Evolutionary conservation across 73 alveolate species (phyloP).

Genomic region (Urostyla sp.): DNA sequence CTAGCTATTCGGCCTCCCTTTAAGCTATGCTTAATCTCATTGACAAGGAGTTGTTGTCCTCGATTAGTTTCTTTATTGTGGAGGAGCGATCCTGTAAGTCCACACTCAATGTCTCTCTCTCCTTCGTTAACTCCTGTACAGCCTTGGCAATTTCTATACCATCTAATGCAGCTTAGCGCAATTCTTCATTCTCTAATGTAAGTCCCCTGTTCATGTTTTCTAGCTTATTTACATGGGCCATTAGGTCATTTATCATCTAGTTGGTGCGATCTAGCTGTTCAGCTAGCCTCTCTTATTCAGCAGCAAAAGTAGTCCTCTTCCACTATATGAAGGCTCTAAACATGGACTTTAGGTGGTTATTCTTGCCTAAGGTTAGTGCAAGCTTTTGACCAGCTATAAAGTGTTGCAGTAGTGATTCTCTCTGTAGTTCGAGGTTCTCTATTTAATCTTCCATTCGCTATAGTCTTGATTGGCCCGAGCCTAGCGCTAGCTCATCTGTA

Average conservation of each 20-base stretch:
- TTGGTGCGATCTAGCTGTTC: slow-evolving; percentile 47
- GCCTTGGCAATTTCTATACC: slow-evolving; percentile 86
- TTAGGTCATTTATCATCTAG: slow-evolving; percentile 30
- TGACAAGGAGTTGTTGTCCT: slow-evolving; percentile 64
- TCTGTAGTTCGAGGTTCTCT: slow-evolving; percentile 52
- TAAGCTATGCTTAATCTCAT: slow-evolving; percentile 61
- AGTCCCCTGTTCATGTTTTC: slow-evolving; percentile 58
- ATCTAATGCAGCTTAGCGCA: slow-evolving; percentile 78
- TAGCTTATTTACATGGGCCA: slow-evolving; percentile 38
- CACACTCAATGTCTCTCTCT: slow-evolving; percentile 70
- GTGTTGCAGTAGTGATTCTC: slow-evolving; percentile 58
- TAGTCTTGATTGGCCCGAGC: slow-evolving; percentile 41
- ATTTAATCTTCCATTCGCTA: slow-evolving; percentile 49
- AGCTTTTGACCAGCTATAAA: slow-evolving; percentile 59
- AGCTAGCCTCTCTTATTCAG: slow-evolving; percentile 6
- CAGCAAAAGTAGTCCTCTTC: slow-evolving; percentile 29
- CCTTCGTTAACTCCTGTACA: slow-evolving; percentile 72
- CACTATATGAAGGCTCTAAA: slow-evolving; percentile 62
- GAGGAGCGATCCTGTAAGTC: slow-evolving; percentile 67
- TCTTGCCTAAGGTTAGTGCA: slow-evolving; percentile 55
- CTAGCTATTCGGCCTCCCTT: slow-evolving; percentile 61
- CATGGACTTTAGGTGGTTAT: slow-evolving; percentile 27
- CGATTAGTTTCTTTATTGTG: slow-evolving; percentile 75
- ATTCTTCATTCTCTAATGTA: slow-evolving; percentile 70
- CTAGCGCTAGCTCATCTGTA: slow-evolving; percentile 56